phyloP scores from a whole-genome alignment of 2,329 filamentous ascomycete genomes.

The Fusarium decemcellulare region DNA sequence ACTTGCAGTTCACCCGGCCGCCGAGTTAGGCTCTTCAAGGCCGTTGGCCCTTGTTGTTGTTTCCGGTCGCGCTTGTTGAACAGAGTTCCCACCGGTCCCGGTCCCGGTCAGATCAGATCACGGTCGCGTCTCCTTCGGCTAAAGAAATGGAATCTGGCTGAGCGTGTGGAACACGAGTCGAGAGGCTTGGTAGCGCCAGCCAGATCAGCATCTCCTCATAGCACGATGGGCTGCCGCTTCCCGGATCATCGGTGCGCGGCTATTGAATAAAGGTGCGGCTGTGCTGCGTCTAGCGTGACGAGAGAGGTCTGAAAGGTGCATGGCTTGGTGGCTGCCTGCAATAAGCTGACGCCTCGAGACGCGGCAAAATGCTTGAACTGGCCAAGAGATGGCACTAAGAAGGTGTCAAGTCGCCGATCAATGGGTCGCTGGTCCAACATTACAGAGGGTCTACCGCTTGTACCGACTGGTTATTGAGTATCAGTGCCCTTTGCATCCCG shows the following conservation, averaged over 20 bases:
- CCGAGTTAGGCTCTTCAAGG: background rate
- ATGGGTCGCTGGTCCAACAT: background rate
- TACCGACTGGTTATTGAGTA: background rate
- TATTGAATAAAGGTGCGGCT: conserved; percentile 21
- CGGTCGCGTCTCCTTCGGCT: background rate
- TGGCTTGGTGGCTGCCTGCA: conserved; percentile 15
- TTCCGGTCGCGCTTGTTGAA: conserved; percentile 11
- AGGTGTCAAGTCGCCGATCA: background rate
- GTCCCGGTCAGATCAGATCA: conserved; percentile 4
- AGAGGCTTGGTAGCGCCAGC: conserved; percentile 3
- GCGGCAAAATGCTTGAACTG: background rate
- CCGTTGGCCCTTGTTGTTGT: conserved; percentile 9
- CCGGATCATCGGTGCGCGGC: conserved; percentile 22
- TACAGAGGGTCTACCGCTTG: background rate
- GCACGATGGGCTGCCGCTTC: conserved; percentile 11
- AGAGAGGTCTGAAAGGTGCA: conserved; percentile 11
- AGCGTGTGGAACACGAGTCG: background rate
- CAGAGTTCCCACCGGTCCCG: conserved; percentile 12
- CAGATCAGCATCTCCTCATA: conserved; percentile 7
- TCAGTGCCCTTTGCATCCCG: no score
- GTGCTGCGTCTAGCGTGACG: conserved; percentile 13
- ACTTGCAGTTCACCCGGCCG: conserved; percentile 2
- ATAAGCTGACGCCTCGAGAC: conserved; percentile 11
- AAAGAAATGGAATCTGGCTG: background rate
- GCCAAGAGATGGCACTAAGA: background rate